These are phyloP conservation scores for Ceratorhiza oryzae-sativae DNA, from an alignment of 1,284 basidiomycete genomes.

Conservation along the genomic window DNA sequence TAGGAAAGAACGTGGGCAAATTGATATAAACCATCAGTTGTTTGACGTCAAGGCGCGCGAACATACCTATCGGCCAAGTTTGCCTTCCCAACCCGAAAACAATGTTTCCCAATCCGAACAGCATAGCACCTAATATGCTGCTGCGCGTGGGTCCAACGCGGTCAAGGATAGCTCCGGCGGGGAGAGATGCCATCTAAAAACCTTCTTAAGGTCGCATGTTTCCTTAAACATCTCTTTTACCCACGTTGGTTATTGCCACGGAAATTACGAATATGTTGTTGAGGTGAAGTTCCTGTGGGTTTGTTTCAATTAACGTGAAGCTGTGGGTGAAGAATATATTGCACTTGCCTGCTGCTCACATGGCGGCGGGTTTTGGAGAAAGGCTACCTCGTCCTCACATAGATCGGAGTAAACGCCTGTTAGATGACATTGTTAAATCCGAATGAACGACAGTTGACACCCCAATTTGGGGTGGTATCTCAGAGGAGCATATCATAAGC, in stretches of 20 bases:
- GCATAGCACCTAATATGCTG: constrained; percentile 47
- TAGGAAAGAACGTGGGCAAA: constrained; percentile 39
- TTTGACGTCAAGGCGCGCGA: neutral
- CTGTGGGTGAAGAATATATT: neutral
- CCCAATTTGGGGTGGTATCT: no score
- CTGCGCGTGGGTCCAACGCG: constrained; percentile 48
- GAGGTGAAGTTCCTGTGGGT: constrained; percentile 43
- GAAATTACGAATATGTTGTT: constrained; percentile 52
- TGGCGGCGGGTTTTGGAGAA: constrained; percentile 23
- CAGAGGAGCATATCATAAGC: no score
- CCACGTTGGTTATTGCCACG: constrained; percentile 50
- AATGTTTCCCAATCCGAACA: constrained; percentile 49
- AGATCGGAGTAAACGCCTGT: constrained; percentile 43
- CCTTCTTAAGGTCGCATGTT: no score
- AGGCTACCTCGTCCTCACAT: constrained; percentile 38
- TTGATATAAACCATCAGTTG: no score
- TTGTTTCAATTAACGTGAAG: neutral
- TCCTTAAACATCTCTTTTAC: constrained; percentile 19
- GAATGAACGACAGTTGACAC: no score
- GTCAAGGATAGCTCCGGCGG: constrained; percentile 50
- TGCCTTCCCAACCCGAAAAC: constrained; percentile 47
- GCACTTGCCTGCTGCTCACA: constrained; percentile 13
- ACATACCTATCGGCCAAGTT: constrained; percentile 36
- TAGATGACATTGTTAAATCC: no score
- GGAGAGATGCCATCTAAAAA: constrained; percentile 50